A percentile compares a stretch with the other conserved stretches of the same genome.
These are phyloP conservation scores for Rhodofomes roseus DNA, from an alignment of 1,284 basidiomycete species.

Conservation along the genomic window DNA sequence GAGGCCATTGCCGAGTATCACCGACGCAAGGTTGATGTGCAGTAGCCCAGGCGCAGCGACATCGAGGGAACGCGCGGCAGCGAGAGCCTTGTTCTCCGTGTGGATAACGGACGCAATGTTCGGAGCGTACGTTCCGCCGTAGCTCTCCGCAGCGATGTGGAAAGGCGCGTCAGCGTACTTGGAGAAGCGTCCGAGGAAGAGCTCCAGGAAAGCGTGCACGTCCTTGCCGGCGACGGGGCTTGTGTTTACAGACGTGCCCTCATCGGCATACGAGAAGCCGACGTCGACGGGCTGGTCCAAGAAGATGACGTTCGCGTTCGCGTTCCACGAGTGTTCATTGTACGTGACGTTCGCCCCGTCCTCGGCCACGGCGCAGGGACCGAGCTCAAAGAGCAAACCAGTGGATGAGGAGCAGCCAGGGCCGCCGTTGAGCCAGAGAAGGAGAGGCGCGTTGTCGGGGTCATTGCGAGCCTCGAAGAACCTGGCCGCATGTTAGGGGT, in stretches of 20 bases:
- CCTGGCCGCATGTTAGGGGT: conserved; percentile 25
- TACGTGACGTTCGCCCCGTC: conserved; percentile 64
- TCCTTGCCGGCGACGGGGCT: conserved; percentile 47
- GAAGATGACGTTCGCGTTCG: conserved; percentile 43
- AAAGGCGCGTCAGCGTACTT: conserved; percentile 67
- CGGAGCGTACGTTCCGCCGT: conserved; percentile 81
- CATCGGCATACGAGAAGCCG: conserved; percentile 55
- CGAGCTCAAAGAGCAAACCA: conserved; percentile 83
- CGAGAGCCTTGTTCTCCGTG: conserved; percentile 64
- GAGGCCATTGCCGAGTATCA: conserved; percentile 81
- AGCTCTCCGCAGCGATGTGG: conserved; percentile 75
- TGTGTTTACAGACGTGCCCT: conserved; percentile 42
- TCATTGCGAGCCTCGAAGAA: conserved; percentile 36
- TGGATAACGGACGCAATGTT: conserved; percentile 77
- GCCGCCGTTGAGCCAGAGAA: conserved; percentile 66
- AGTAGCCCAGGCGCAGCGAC: conserved; percentile 33
- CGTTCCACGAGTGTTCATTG: conserved; percentile 50
- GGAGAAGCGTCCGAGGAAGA: conserved; percentile 77
- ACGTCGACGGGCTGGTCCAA: conserved; percentile 59
- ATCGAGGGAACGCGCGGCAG: conserved; percentile 36
- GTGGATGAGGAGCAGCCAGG: conserved; percentile 78
- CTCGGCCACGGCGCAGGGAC: conserved; percentile 73
- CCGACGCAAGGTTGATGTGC: conserved; percentile 74
- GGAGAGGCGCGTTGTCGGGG: conserved; percentile 51
- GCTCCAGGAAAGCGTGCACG: conserved; percentile 83